Conservation (phyloP, 1,284 basidiomycete genomes). For the Rhodofomes roseus region DNA sequence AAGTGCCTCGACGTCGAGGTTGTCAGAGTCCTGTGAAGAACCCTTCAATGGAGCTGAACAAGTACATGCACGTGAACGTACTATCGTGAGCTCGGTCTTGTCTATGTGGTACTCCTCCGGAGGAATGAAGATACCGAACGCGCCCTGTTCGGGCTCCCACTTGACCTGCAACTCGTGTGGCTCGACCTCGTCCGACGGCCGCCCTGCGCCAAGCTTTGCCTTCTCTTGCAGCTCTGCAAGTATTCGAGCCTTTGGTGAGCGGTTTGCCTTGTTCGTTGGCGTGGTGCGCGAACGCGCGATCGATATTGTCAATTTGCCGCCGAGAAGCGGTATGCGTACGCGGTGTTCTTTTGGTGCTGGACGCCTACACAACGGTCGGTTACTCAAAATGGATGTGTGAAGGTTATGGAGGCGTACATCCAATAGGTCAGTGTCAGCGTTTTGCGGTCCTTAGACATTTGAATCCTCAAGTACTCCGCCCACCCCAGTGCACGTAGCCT, state of each 20-base stretch:
- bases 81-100: constrained; percentile 44
- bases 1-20: constrained; percentile 68
- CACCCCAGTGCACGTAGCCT: constrained; percentile 75
- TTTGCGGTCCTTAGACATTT: constrained; percentile 62
- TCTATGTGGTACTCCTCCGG: constrained; percentile 37
- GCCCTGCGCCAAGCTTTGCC: constrained; percentile 45
- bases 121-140: constrained; percentile 52
- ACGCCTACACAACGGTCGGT: constrained; percentile 34
- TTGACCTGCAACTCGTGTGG: constrained; percentile 49
- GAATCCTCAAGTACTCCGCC: constrained; percentile 65
- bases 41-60: neutral
- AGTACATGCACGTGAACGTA: constrained; percentile 22
- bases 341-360: constrained; percentile 40
- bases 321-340: constrained; percentile 47
- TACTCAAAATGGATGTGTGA: neutral
- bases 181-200: constrained; percentile 71
- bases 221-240: constrained; percentile 60
- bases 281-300: constrained; percentile 39
- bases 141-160: constrained; percentile 65
- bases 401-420: constrained; percentile 49
- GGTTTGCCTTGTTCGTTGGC: constrained; percentile 16
- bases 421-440: constrained; percentile 69
- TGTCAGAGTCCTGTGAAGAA: constrained; percentile 50
- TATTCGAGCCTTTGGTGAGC: constrained; percentile 44
- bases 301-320: constrained; percentile 50